These are phyloP conservation scores for Rheum nobile DNA, from an alignment of 148 eudicot genomes.

Conservation along the genomic window DNA sequence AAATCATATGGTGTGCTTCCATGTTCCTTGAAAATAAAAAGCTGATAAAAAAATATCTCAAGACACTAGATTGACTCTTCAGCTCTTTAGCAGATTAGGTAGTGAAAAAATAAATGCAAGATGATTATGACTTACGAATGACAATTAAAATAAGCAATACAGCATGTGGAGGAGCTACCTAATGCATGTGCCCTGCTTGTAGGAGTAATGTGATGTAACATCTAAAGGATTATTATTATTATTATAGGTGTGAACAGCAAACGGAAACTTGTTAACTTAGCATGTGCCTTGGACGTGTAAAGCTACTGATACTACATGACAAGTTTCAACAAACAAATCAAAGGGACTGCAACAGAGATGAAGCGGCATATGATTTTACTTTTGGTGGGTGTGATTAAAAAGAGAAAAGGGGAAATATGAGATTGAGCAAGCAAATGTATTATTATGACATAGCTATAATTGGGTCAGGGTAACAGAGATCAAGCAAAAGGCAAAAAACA, in stretches of 20 bases:
- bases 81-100: not conserved
- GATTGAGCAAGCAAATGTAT: not conserved
- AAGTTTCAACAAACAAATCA: not conserved
- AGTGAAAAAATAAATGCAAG: not conserved
- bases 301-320: not conserved
- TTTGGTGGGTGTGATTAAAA: constrained; percentile 1
- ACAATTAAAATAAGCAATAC: not conserved
- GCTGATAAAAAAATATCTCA: not conserved
- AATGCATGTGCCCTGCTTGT: constrained; percentile 8
- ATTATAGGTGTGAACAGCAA: not conserved
- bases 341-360: not conserved
- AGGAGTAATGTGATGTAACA: not conserved
- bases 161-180: not conserved
- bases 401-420: not conserved
- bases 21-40: not conserved
- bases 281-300: constrained; percentile 3
- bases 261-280: not conserved
- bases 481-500: not conserved
- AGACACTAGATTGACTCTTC: not conserved
- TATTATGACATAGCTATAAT: not conserved
- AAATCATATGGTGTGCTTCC: not conserved
- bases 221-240: not conserved
- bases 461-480: not conserved
- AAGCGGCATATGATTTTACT: not conserved
- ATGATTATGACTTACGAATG: not conserved